phyloP scores from a whole-genome alignment of 805 yeast genomes.

The Starmerella tilneyi region DNA sequence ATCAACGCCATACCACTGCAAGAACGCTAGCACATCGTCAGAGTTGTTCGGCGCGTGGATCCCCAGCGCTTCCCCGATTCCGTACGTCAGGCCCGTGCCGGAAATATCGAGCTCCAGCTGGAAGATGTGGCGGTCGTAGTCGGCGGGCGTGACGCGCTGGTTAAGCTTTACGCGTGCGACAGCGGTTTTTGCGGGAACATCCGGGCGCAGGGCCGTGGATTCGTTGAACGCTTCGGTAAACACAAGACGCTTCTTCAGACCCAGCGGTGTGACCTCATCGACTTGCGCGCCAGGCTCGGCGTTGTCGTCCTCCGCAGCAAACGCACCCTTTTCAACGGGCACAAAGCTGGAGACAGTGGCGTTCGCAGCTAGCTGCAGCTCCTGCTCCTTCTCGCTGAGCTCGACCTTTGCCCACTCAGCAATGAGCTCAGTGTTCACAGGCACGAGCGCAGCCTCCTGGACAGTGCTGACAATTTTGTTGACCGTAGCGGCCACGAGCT shows the following conservation, averaged over 20 bases:
- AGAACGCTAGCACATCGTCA: constrained; percentile 55
- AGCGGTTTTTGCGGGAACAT: constrained; percentile 71
- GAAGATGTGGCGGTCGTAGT: constrained; percentile 90
- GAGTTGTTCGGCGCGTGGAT: constrained; percentile 79
- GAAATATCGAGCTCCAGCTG: constrained; percentile 87
- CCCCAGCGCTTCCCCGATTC: constrained; percentile 94
- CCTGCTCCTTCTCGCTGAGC: constrained; percentile 17
- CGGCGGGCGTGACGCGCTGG: constrained; percentile 79
- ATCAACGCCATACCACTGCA: constrained; percentile 59
- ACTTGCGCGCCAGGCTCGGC: constrained; percentile 29
- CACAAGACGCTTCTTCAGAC: constrained; percentile 42
- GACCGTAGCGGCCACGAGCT: constrained; percentile 51
- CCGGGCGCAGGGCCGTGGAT: constrained; percentile 66
- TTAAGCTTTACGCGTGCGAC: constrained; percentile 85
- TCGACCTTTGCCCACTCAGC: constrained; percentile 32
- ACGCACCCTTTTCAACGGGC: constrained; percentile 7
- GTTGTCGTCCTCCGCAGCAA: constrained; percentile 25
- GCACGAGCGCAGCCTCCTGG: constrained; percentile 27
- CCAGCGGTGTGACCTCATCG: constrained; percentile 44
- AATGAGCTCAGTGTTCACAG: constrained; percentile 31
- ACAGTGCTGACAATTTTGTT: constrained; percentile 31
- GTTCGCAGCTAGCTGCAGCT: constrained; percentile 6
- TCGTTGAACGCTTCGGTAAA: constrained; percentile 72
- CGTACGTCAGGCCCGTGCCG: constrained; percentile 84
- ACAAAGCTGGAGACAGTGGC: constrained; percentile 23